phyloP scores from a whole-genome alignment of 306 rosid species.

The Fagus sylvatica region DNA sequence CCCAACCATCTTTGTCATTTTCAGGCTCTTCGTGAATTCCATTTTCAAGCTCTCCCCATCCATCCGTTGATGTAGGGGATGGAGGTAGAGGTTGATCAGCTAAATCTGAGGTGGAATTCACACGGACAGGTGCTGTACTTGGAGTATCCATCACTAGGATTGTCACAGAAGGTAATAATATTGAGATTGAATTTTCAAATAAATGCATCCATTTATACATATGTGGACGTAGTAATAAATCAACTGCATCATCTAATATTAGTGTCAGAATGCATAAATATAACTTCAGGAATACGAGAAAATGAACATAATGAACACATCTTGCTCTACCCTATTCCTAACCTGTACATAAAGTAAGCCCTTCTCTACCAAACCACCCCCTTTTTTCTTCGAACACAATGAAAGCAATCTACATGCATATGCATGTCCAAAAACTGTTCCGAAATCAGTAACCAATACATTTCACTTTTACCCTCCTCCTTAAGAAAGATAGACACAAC shows the following conservation, averaged over 20 bases:
- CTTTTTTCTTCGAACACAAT: not conserved
- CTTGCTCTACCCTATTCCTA: not conserved
- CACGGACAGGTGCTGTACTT: conserved; percentile 57
- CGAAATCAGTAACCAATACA: not conserved
- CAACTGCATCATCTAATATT: conserved; percentile 12
- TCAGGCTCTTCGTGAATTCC: conserved; percentile 65
- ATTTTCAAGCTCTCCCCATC: conserved; percentile 98
- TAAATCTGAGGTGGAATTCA: conserved; percentile 65
- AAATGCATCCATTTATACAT: not conserved
- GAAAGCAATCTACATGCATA: not conserved
- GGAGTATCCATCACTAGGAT: conserved; percentile 62
- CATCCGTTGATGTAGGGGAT: conserved; percentile 94
- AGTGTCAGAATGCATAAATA: not conserved
- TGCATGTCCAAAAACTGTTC: not conserved
- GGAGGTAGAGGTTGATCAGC: conserved; percentile 59
- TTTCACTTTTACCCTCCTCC: not conserved
- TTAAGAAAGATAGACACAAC: too few relatives aligned
- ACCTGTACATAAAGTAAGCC: not conserved
- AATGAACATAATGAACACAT: not conserved
- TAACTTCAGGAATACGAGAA: not conserved
- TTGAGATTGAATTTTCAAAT: conserved; percentile 10
- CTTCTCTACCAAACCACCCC: not conserved
- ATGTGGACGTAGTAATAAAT: conserved; percentile 11
- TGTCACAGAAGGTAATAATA: conserved; percentile 23
- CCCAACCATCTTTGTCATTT: conserved; percentile 94